Base-by-base conservation (phyloP, 352 stramenopile species). In the Globisporangium okanoganense region DNA sequence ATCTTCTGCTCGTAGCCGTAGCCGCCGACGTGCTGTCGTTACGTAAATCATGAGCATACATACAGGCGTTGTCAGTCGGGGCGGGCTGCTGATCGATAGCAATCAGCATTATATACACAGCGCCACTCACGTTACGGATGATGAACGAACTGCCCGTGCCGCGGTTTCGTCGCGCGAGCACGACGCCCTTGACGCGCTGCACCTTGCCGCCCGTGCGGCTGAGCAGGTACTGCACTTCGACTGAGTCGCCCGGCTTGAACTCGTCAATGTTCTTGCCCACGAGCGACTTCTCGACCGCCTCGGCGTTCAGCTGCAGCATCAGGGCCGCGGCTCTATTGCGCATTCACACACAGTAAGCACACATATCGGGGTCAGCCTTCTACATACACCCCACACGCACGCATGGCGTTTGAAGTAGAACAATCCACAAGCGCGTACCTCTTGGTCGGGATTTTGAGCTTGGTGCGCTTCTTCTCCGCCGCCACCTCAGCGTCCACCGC, bases 1-100 rank as follows among this genome's bases (percentile, higher is more conserved):
- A 94, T 94, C 73, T 90, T 94, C 67, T 94, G 84, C 71, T 94
- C 84, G 73, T 90, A 94, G 35, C 84, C 84, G 66, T 88, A 92
- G 59, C 84, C 84, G 60, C 82, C 84, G 75, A 94, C 90, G 65
- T 94, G 84, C 82, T 91, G 52, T 38, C 6, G 29, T 29, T 35
- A 33, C 3, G 3, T 7, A 33, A 33, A 14, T n/a, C n/a, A n/a
- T n/a, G 27, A 8, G 27, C 22, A 55, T 57, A 24, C 7, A 44
- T 20, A 36, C 16, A 56, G 18, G 36, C 36, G 36, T 22, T 22
- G 40, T 45, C 27, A 54, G 14, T 22, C 27, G 14, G n/a, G n/a
- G n/a, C n/a, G n/a, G n/a, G 5, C 29, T 41, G 22, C 25, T 29
- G 16, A 20, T 41, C 10, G 2, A 22, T 10, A 55, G 0, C 1